Conservation (phyloP, 306 rosid genomes). For the Pueraria montana region DNA sequence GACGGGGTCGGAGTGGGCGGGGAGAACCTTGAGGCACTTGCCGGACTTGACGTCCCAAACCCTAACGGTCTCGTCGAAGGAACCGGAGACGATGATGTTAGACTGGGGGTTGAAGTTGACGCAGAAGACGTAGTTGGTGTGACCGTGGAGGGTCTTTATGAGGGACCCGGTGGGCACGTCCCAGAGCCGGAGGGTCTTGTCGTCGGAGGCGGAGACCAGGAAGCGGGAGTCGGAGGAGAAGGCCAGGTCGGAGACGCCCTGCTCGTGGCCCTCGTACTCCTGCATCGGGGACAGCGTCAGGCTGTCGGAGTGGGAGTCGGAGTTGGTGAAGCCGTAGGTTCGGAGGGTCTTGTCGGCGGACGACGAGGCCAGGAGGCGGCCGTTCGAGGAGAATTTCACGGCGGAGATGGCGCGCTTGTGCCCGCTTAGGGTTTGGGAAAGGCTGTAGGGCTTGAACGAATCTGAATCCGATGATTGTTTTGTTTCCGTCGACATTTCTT, state of each 20-base stretch:
- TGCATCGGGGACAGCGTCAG: conserved; percentile 72
- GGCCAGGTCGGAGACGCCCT: conserved; percentile 93
- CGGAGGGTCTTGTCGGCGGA: conserved; percentile 97
- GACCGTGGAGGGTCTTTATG: conserved; percentile 84
- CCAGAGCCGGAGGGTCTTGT: conserved; percentile 93
- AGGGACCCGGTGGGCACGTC: conserved; percentile 81
- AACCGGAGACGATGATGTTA: conserved; percentile 91
- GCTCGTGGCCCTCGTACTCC: conserved; percentile 81
- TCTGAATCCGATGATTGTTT: conserved; percentile 41
- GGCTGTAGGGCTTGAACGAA: conserved; percentile 67
- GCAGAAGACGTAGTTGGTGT: conserved; percentile 92
- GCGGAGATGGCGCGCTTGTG: conserved; percentile 82
- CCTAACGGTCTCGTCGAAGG: conserved; percentile 96
- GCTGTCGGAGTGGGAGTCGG: conserved; percentile 57
- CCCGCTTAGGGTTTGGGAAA: conserved; percentile 72
- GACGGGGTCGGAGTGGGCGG: conserved; percentile 96
- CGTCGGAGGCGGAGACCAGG: conserved; percentile 95
- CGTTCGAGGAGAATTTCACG: conserved; percentile 89
- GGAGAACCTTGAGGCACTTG: conserved; percentile 87
- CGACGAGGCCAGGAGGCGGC: conserved; percentile 89
- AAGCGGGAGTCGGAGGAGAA: conserved; percentile 90
- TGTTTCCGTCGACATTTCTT: conserved; percentile 54
- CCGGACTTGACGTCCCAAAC: conserved; percentile 94
- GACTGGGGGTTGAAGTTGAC: conserved; percentile 93
- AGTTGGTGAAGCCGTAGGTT: conserved; percentile 65